These are phyloP conservation scores for Paraurostyla sp. DNA, from an alignment of 73 alveolate species.

Conservation along the genomic window DNA sequence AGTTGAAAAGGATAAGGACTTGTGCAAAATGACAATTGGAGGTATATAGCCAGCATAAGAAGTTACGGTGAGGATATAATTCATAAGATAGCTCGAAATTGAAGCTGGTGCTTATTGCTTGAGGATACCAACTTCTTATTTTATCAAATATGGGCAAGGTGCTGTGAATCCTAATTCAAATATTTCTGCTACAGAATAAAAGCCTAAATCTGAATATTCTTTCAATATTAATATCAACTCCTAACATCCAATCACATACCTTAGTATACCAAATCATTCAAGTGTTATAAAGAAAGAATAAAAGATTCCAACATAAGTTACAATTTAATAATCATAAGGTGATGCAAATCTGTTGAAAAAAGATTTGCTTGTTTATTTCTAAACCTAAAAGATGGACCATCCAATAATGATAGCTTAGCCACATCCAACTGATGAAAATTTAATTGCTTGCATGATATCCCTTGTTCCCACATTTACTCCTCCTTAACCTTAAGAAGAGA, in stretches of 20 bases:
- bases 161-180: not conserved
- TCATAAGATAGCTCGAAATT: constrained; percentile 5
- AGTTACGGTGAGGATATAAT: constrained; percentile 16
- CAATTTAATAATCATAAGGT: not conserved
- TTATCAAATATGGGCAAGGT: not conserved
- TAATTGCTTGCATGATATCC: constrained; percentile 15
- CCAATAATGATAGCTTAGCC: constrained; percentile 16
- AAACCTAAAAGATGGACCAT: constrained; percentile 6
- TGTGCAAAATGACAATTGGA: constrained; percentile 54
- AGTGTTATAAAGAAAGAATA: not conserved
- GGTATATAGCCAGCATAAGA: constrained; percentile 22
- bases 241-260: not conserved
- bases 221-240: not conserved
- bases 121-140: constrained; percentile 33
- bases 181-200: not conserved
- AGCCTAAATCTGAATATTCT: not conserved
- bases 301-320: not conserved
- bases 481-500: constrained; percentile 27
- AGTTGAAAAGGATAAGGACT: constrained; percentile 51
- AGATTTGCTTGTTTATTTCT: constrained; percentile 27
- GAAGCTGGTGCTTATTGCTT: constrained; percentile 57
- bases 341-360: constrained; percentile 1
- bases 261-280: constrained; percentile 17
- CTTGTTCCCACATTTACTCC: constrained; percentile 42
- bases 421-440: not conserved